These are phyloP conservation scores for Botrytis sinoallii DNA, from an alignment of 2,329 filamentous ascomycete genomes.

Conservation along the genomic window DNA sequence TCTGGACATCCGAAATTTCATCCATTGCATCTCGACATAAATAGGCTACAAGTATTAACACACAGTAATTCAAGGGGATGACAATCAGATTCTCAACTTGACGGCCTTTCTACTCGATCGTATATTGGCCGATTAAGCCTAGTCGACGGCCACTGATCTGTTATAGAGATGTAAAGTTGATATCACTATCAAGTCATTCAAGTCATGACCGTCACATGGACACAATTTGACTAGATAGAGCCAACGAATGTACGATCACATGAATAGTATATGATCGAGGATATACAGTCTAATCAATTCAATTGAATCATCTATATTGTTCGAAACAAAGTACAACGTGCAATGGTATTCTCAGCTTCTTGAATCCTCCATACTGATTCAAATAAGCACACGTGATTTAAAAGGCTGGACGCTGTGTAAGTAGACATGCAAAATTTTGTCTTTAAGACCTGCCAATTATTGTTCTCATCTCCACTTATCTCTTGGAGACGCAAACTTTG, in stretches of 20 bases:
- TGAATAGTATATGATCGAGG: not conserved
- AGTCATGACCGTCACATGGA: not conserved
- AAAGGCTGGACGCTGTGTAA: not conserved
- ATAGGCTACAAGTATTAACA: no score
- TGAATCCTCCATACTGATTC: not conserved
- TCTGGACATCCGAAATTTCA: no score
- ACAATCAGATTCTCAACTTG: no score
- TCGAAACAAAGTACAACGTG: not conserved
- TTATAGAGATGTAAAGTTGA: not conserved
- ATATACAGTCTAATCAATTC: not conserved
- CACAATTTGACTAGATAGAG: not conserved
- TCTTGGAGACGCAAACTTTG: not conserved
- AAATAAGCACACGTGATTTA: not conserved
- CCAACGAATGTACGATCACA: not conserved
- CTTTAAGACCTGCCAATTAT: not conserved
- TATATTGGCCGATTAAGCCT: no score
- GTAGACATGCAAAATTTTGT: not conserved
- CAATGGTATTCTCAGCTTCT: not conserved
- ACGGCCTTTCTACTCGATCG: not conserved
- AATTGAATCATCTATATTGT: no score
- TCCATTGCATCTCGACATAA: no score
- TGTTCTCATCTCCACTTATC: not conserved
- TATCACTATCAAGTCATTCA: not conserved
- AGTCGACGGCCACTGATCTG: not conserved
- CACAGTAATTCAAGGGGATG: no score